Evolutionary conservation across 2,329 filamentous ascomycete genomes (phyloP), one percentile per base, ranked within the genome.

Genomic region (Fusarium brevicatenulatum): DNA sequence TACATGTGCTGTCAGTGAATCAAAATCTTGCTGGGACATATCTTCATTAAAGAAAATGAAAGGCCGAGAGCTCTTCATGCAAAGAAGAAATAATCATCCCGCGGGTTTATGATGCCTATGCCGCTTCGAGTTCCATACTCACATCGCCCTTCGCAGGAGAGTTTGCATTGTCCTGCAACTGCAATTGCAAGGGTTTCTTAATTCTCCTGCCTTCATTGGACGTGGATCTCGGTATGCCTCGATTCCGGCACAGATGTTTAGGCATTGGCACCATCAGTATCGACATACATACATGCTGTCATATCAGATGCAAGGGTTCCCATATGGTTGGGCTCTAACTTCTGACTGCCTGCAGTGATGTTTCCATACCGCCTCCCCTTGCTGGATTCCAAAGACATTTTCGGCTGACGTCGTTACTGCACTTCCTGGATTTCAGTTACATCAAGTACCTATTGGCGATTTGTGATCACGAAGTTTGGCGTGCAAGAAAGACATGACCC

Each of bases 141-240:
- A n/a, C 19, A 50, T 34, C 60, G n/a, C 56, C 44, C 23, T 56
- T 65, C 54, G 34, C 37, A 23, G 36, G 25, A 50, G 40, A 69
- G 52, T 67, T 67, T 67, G 46, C 65, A 69, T 65, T 52, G 57
- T 57, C 37, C 56, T 71, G 54, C 57, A 64, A 68, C 56, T 71
- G 54, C 57, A 64, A 68, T 25, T 54, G 28, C 66, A 56, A 61
- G 62, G 57, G 42, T 54, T 52, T 46, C 40, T 46, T 43, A 59
- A n/a, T 19, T 44, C 34, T 50, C 49, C 25, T 57, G 15, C 49
- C 50, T 50, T 60, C 52, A 60, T 61, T 57, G 49, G 56, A 34
- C 19, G 59, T 62, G 56, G 23, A 39, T 62, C 25, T 62, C 46
- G 62, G 56, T n/a, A 46, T 42, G 32, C 56, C 37, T 52, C 43